A percentile compares a stretch with the other conserved stretches of the same genome.
Evolutionary conservation across 225 moss, liverwort and hornwort genomes (phyloP).

Genomic region (Bryoerythrophyllum caledonicum): DNA sequence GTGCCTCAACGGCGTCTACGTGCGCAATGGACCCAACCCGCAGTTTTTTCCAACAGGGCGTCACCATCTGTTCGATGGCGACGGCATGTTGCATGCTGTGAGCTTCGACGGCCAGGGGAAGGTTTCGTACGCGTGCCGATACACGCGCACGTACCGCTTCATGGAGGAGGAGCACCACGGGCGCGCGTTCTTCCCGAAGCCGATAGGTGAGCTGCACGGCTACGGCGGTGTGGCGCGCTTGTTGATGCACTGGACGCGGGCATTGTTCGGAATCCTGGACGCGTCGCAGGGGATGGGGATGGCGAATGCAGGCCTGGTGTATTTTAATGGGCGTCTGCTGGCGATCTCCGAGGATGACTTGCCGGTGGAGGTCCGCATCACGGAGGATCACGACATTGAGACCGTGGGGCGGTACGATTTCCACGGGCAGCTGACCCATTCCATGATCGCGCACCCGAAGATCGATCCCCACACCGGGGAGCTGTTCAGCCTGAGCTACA

Average conservation of each 20-base stretch:
- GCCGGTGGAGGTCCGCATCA: constrained; percentile 65
- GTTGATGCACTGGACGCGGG: constrained; percentile 64
- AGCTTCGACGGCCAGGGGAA: constrained; percentile 46
- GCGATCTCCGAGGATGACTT: constrained; percentile 95
- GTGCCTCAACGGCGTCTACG: constrained; percentile 65
- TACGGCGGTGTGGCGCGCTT: constrained; percentile 79
- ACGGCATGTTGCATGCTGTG: constrained; percentile 97
- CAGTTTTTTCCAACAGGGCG: constrained; percentile 75
- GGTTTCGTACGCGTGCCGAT: constrained; percentile 80
- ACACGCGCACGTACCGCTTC: constrained; percentile 80
- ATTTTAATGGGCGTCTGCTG: constrained; percentile 63
- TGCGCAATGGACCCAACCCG: constrained; percentile 92
- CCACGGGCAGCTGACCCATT: constrained; percentile 68
- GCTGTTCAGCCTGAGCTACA: constrained; percentile 82
- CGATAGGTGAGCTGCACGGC: constrained; percentile 91
- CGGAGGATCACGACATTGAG: constrained; percentile 62
- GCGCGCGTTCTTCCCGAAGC: constrained; percentile 78
- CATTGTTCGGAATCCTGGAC: constrained; percentile 71
- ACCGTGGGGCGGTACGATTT: constrained; percentile 76
- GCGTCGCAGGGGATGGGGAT: constrained; percentile 85
- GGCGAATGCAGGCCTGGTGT: constrained; percentile 88
- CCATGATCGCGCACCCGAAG: constrained; percentile 98
- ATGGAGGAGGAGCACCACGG: constrained; percentile 63
- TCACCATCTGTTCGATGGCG: constrained; percentile 94
- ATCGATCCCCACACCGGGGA: constrained; percentile 67